Percentiles rank a stretch among this genome's conserved stretches.
Evolutionary conservation across 202 grass and related monocot species (phyloP).

Genomic region (Setaria viridis): DNA sequence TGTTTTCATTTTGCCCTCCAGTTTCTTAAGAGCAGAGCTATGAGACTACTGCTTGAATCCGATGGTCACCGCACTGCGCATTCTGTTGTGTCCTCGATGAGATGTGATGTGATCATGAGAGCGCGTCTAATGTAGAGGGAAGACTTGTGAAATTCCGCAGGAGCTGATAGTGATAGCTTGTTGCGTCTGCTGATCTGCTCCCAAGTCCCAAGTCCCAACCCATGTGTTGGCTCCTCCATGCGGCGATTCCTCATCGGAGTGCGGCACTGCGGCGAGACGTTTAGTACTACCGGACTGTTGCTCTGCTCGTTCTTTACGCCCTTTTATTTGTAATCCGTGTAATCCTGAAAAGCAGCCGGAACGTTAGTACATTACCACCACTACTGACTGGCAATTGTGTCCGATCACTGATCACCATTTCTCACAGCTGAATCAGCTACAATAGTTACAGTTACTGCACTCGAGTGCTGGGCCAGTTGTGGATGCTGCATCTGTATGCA

Average conservation of each 20-base stretch:
- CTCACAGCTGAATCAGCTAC: not conserved
- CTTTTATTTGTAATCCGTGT: not conserved
- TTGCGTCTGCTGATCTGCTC: not conserved
- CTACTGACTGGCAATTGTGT: not conserved
- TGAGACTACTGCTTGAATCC: not conserved
- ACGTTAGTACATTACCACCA: not conserved
- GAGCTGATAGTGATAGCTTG: not conserved
- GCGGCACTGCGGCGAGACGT: conserved; percentile 26
- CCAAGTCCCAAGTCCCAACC: too few relatives aligned
- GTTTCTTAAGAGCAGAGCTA: conserved; percentile 5
- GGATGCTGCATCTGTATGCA: not conserved
- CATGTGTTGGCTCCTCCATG: conserved; percentile 12
- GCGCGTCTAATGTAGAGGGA: conserved; percentile 20
- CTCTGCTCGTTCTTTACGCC: conserved; percentile 15
- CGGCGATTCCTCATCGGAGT: conserved; percentile 43
- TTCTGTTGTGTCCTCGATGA: conserved; percentile 32
- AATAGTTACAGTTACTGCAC: not conserved
- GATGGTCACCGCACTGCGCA: conserved; percentile 22
- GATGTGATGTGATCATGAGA: not conserved
- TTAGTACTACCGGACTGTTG: conserved; percentile 25
- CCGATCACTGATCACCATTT: conserved; percentile 11
- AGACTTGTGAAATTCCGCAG: conserved; percentile 2
- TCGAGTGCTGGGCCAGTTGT: not conserved
- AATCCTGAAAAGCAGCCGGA: conserved; percentile 4
- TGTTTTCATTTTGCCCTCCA: not conserved